Evolutionary conservation across 306 rosid species (phyloP), one percentile per base, ranked within the genome.

Genomic region (Glycyrrhiza uralensis): DNA sequence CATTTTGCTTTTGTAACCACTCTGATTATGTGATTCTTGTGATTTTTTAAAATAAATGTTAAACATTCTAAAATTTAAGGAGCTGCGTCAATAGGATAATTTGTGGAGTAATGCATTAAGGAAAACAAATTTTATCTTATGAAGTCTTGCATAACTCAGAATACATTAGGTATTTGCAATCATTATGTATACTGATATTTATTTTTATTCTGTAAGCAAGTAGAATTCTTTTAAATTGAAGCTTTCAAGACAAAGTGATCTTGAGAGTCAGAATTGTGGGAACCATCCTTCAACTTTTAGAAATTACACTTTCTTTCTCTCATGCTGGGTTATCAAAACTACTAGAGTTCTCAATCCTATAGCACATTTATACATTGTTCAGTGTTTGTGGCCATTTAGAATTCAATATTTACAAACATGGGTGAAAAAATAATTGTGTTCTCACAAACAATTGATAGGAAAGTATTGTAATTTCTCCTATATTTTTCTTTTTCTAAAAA

Each of bases 1-100:
- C 65, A 32, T 46, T 77, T 69, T 29, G 77, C 47, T 47, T 78
- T 32, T 70, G 26, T 67, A 33, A 46, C 13, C 28, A 17, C 46
- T 15, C 11, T 51, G 75, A 69, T 61, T 59, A 60, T 60, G 44
- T 54, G 69, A 12, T 38, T 66, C 60, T 28, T 65, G 19, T 75
- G 46, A 47, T 50, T 39, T 32, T n/a, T 30, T 36, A 52, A 36
- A 22, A 55, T 54, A 54, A 44, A 36, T 69, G 36, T 50, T 60
- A 47, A 36, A 38, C 71, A 73, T 75, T 38, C 28, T 39, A 49
- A 61, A 60, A 46, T 69, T 22, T 39, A 32, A 56, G 72, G 67
- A 75, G 55, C 50, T 47, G 15, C 19, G 19, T 42, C 29, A 5
- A 10, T 39, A 42, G 22, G 62, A 74, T 30, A 69, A 19, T 57